These are phyloP conservation scores for Coprinopsis marcescibilis DNA, from an alignment of 768 basidiomycete species.

Conservation along the genomic window DNA sequence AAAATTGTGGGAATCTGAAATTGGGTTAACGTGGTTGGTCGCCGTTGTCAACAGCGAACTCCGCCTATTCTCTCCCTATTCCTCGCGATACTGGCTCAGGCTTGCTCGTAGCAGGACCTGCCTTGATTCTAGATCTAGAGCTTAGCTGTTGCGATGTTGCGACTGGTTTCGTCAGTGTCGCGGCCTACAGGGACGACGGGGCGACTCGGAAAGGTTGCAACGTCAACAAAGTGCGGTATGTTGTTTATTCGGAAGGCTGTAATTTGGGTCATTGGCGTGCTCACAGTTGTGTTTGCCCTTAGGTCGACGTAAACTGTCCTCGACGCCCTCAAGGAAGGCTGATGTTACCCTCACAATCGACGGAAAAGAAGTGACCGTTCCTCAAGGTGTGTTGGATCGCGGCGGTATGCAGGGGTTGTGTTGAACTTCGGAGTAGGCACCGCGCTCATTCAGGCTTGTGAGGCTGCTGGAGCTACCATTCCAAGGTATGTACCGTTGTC, in stretches of 20 bases:
- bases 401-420: constrained; percentile 1
- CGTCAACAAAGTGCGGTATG: constrained; percentile 28
- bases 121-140: constrained; percentile 18
- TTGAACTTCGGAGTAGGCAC: constrained; percentile 49
- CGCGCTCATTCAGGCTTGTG: constrained; percentile 95
- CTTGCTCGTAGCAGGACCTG: constrained; percentile 24
- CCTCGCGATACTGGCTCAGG: constrained; percentile 26
- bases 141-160: constrained; percentile 45
- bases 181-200: constrained; percentile 63
- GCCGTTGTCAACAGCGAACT: constrained; percentile 40
- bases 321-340: constrained; percentile 59
- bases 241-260: background rate
- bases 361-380: constrained; percentile 95
- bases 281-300: too few species aligned
- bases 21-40: constrained; percentile 39
- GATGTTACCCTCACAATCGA: constrained; percentile 93
- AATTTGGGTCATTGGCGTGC: too few species aligned
- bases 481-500: constrained; percentile 49
- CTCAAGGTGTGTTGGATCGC: constrained; percentile 63
- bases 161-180: constrained; percentile 56
- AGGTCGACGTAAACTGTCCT: constrained; percentile 62
- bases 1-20: constrained; percentile 36
- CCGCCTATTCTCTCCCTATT: constrained; percentile 25
- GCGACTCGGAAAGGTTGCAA: constrained; percentile 60
- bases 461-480: constrained; percentile 77